Percentiles rank a stretch among this genome's conserved stretches.
phyloP scores from a whole-genome alignment of 2,329 filamentous ascomycete species.

The Monilinia fructicola region DNA sequence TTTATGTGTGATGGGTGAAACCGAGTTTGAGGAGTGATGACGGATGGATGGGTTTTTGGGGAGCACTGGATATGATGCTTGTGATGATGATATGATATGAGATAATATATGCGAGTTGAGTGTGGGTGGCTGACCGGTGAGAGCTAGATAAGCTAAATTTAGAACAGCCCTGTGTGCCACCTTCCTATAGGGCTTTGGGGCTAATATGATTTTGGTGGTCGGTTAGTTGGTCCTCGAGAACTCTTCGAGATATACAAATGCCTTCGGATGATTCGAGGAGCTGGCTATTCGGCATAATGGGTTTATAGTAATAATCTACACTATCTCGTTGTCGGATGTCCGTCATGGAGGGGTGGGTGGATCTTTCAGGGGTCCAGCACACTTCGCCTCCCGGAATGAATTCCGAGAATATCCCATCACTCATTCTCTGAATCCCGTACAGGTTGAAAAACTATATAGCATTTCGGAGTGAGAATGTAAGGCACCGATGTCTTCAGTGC shows the following conservation, averaged over 20 bases:
- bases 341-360: background rate
- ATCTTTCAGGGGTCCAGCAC: background rate
- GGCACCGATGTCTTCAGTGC: no score
- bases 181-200: background rate
- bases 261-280: background rate
- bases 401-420: background rate
- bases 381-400: background rate
- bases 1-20: background rate
- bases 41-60: background rate
- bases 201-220: background rate
- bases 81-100: background rate
- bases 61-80: background rate
- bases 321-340: background rate
- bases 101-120: no score
- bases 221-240: background rate
- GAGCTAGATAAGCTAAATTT: background rate
- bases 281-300: background rate
- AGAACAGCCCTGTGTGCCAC: slow-evolving; percentile 8
- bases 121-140: background rate
- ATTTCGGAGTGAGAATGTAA: background rate
- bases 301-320: background rate
- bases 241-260: background rate
- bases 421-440: background rate
- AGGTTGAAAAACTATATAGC: background rate
- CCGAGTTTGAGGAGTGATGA: background rate